Evolutionary conservation across 169 alveolate genomes (phyloP).

Genomic region (Plasmodium berghei): DNA sequence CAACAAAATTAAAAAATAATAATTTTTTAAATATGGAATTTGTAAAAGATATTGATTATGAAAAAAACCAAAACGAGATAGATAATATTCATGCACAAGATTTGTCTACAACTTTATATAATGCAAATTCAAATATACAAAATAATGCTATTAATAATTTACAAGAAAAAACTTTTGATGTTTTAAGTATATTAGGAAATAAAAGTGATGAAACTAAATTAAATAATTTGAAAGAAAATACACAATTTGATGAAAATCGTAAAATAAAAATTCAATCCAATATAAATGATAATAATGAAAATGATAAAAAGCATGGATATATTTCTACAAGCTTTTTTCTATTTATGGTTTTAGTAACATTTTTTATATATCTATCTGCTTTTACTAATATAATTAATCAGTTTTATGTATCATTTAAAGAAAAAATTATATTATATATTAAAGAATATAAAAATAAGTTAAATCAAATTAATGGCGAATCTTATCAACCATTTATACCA

Average conservation of each 20-base stretch:
- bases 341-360: conserved; percentile 17
- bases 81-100: not conserved
- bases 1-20: not conserved
- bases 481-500: conserved; percentile 35
- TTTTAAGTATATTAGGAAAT: conserved; percentile 2
- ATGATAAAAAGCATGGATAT: conserved; percentile 7
- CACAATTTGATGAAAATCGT: no score
- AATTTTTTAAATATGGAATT: not conserved
- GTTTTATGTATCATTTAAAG: conserved; percentile 57
- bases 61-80: no score
- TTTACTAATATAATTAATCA: conserved; percentile 59
- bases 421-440: conserved; percentile 32
- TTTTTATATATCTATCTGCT: conserved; percentile 48
- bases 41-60: not conserved
- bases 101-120: not conserved
- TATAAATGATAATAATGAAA: not conserved
- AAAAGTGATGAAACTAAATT: conserved; percentile 4
- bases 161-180: conserved; percentile 7
- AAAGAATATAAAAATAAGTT: conserved; percentile 19
- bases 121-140: not conserved
- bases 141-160: not conserved
- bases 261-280: no score
- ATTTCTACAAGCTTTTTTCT: conserved; percentile 42
- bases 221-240: no score
- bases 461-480: conserved; percentile 19